Percentiles rank a stretch among this genome's conserved stretches.
These are phyloP conservation scores for Candida sp. DNA, from an alignment of 1,139 yeast genomes.

Conservation along the genomic window DNA sequence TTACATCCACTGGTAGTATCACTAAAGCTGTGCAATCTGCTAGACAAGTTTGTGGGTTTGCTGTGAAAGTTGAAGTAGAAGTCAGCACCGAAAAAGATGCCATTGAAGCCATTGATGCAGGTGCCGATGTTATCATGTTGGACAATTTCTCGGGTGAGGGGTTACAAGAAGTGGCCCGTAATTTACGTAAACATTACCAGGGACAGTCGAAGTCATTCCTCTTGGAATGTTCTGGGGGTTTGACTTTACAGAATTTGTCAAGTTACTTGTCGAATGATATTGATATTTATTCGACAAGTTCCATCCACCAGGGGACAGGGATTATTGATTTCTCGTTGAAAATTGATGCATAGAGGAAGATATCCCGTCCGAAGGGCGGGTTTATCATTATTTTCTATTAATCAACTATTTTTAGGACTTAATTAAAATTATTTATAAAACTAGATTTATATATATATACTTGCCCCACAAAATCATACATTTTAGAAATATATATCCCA, in stretches of 20 bases:
- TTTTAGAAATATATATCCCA: too few species aligned
- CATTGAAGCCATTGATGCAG: slow-evolving; percentile 86
- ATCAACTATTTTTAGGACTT: too few species aligned
- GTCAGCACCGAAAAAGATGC: slow-evolving; percentile 84
- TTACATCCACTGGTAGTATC: slow-evolving; percentile 90
- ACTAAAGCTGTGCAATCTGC: slow-evolving; percentile 80
- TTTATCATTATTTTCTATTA: too few species aligned
- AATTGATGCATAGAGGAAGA: too few species aligned
- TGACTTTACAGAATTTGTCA: slow-evolving; percentile 65
- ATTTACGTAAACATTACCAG: slow-evolving; percentile 55
- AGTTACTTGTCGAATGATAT: slow-evolving; percentile 72
- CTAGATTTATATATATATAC: too few species aligned
- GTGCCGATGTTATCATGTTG: slow-evolving; percentile 95
- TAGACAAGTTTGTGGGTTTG: slow-evolving; percentile 79
- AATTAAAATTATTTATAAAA: too few species aligned
- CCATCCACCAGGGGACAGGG: slow-evolving; percentile 89
- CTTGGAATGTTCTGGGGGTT: slow-evolving; percentile 91
- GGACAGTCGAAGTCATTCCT: slow-evolving; percentile 52
- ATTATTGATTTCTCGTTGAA: slow-evolving; percentile 84
- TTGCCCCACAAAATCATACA: too few species aligned
- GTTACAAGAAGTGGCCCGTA: slow-evolving; percentile 62
- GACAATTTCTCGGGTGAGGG: slow-evolving; percentile 79
- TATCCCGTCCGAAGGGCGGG: too few species aligned
- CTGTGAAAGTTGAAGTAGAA: slow-evolving; percentile 90
- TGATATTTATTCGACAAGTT: slow-evolving; percentile 87